phyloP scores from a whole-genome alignment of 2,329 filamentous ascomycete species.

The Onygenales sp. region DNA sequence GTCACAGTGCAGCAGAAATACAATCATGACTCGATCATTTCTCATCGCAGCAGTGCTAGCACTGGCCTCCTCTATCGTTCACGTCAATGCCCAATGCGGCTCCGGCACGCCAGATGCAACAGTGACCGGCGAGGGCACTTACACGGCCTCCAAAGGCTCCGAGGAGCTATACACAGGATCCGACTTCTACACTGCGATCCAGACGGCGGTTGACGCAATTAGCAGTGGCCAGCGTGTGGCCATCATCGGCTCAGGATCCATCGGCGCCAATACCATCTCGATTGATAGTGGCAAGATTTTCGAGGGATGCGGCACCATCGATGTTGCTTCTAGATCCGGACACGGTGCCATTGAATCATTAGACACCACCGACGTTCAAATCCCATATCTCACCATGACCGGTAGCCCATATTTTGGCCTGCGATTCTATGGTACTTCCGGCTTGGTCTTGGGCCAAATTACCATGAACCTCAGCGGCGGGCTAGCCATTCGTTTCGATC shows the following conservation, averaged over 20 bases:
- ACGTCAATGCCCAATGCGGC: constrained; percentile 38
- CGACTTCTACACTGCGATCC: constrained; percentile 36
- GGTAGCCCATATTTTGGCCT: constrained; percentile 50
- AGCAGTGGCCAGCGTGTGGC: constrained; percentile 31
- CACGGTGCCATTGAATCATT: constrained; percentile 47
- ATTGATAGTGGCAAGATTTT: constrained; percentile 47
- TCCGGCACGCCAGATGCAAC: constrained; percentile 37
- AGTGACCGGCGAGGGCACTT: constrained; percentile 41
- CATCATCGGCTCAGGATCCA: constrained; percentile 37
- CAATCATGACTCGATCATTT: constrained; percentile 27
- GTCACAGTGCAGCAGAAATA: neutral
- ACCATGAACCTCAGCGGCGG: constrained; percentile 47
- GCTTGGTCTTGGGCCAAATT: constrained; percentile 42
- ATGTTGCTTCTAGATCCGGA: constrained; percentile 33
- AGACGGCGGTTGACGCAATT: constrained; percentile 43
- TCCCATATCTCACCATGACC: constrained; percentile 49
- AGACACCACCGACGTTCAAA: constrained; percentile 40
- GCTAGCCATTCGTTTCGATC: constrained; percentile 49
- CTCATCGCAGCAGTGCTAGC: constrained; percentile 34
- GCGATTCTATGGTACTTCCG: constrained; percentile 44
- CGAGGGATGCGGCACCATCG: constrained; percentile 50
- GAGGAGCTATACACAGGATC: constrained; percentile 42
- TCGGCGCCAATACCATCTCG: constrained; percentile 9
- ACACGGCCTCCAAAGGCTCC: constrained; percentile 36
- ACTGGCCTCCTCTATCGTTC: constrained; percentile 21